Base-by-base conservation (phyloP, 139 green algal genomes). In the Chlamydomonas sp. region DNA sequence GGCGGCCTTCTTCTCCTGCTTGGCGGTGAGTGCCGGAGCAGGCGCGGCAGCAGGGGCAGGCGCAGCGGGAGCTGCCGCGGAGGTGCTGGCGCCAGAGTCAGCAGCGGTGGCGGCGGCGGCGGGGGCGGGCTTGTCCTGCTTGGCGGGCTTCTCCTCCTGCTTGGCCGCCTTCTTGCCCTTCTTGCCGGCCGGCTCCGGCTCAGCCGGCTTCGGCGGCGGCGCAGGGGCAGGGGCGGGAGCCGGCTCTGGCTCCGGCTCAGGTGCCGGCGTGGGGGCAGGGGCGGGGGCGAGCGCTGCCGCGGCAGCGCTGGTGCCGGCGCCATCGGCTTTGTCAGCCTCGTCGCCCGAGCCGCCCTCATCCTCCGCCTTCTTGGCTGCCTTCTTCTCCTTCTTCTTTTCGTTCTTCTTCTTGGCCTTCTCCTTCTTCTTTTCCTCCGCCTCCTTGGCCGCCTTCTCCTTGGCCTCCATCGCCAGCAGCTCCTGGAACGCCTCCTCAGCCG, bases 141-240 rank as follows among this genome's bases (percentile, higher is more conserved):
- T 49, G 31, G 31, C 31, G 31, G 31, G 31, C 62, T 83, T 63
- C 31, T 83, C 73, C 7, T 15, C 64, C 79, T 79, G 62, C 71
- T 87, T 80, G 1, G 66, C 66, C 66, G 66, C 66, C 83, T 87
- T 87, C 62, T 87, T 87, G 5, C 77, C 62, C 83, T 87, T 80
- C 73, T 80, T 74, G 58, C 4, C 59, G 6, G 4, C 58, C 14
- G 58, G 17, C 76, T 5, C 59, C 7, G 79, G 64, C 57, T 20
- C 20, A 61, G 74, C 74, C 49, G 12, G 15, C 14, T 31, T 6
- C 5, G 49, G 31, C 49, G 66, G 64, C 4, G 64, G 31, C 59
- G 10, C 12, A 16, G 77, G 77, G 12, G 14, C 15, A 2, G 77
- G 61, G 16, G 79, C 66, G 10, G 66, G n/a, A 1, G 67, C 57